phyloP scores from a whole-genome alignment of 2,329 filamentous ascomycete genomes.

The Chrysosporium keratinophilum region DNA sequence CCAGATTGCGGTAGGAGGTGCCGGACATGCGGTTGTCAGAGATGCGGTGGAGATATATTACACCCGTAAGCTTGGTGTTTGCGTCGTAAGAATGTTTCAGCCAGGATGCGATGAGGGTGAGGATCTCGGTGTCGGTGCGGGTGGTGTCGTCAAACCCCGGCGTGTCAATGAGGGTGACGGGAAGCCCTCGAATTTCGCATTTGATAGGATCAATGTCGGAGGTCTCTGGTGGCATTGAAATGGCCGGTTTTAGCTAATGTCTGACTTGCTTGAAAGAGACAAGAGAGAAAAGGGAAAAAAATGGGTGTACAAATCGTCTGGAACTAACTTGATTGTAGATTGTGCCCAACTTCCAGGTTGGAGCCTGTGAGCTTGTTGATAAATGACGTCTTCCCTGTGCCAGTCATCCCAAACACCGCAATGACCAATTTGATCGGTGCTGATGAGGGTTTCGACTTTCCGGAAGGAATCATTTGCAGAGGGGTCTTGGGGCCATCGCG shows the following conservation, averaged over 20 bases:
- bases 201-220: background rate
- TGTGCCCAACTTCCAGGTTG: background rate
- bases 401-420: background rate
- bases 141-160: constrained; percentile 30
- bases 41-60: constrained; percentile 6
- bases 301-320: background rate
- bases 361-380: background rate
- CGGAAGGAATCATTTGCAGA: background rate
- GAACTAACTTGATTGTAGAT: background rate
- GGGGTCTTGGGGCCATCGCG: background rate
- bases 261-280: too few relatives aligned
- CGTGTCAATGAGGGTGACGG: constrained; percentile 21
- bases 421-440: background rate
- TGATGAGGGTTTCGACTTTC: background rate
- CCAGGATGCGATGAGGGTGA: background rate
- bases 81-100: background rate
- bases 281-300: background rate
- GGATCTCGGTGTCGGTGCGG: background rate
- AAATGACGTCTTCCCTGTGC: background rate
- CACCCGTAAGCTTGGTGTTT: background rate
- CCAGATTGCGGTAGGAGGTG: background rate
- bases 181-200: background rate
- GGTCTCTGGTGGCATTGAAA: background rate
- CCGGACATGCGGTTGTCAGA: constrained; percentile 3
- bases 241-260: too few relatives aligned